Evolutionary conservation across 129 eudicot species (phyloP), one percentile per base, ranked within the genome.

Genomic region (Oenanthe sinensis): DNA sequence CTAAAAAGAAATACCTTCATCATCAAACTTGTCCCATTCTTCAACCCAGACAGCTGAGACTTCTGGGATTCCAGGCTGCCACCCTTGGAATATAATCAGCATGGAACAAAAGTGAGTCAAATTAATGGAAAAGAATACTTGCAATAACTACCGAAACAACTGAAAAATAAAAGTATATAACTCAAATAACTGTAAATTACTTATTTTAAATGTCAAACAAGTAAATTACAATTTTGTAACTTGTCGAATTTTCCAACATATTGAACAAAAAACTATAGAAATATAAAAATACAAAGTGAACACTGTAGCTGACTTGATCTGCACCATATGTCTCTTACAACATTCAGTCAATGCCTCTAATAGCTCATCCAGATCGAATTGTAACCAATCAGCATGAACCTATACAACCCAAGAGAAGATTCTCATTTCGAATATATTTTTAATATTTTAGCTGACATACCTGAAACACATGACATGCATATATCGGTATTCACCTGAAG

Each of bases 341-440:
- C 97, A 96, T 46, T 91, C 97, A 6, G 86, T 49, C 76, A 91
- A 86, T 49, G 96, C 97, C 91, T 88, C 88, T 79, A 95, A 72
- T 48, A 90, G 88, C 85, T 95, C 98, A 89, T 95, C 98, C 65
- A 91, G 91, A 86, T 95, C 98, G 26, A 94, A 90, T 80, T 95
- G 98, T 84, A 90, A 88, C 63, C 98, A 92, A 82, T 95, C 98
- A 81, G 98, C 98, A 83, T 96, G 93, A 30, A 95, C 98, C 98
- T 95, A 79, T 39, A 85, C 77, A 67, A 44, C 24, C 81, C 78
- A 79, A 58, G 37, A 68, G 67, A 28, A 68, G 52, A 68, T 80
- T 63, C 76, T 58, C 55, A 37, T 6, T 28, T n/a, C 6, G 16
- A 26, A 63, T 42, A 20, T 7, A 10, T 45, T 6, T 33, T 74